These are phyloP conservation scores for Zancudomyces culisetae DNA, from an alignment of 371 early-diverging fungal species.

Conservation along the genomic window DNA sequence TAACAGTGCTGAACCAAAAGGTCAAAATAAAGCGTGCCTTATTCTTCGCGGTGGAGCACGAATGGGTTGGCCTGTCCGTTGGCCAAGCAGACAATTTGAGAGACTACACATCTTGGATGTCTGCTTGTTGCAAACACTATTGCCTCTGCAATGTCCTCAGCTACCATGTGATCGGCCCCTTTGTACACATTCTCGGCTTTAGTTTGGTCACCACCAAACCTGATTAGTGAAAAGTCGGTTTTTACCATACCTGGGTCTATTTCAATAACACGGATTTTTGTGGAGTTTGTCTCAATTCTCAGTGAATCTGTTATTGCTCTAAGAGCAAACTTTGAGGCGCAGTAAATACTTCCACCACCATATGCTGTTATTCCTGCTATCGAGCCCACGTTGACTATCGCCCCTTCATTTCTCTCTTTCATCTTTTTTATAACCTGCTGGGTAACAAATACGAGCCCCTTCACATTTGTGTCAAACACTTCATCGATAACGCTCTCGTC, in stretches of 20 bases:
- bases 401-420: constrained; percentile 46
- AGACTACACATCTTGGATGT: constrained; percentile 22
- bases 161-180: constrained; percentile 52
- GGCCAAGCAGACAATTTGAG: constrained; percentile 14
- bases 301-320: constrained; percentile 62
- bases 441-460: constrained; percentile 61
- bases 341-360: constrained; percentile 67
- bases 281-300: constrained; percentile 55
- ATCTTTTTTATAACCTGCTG: constrained; percentile 68
- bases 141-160: constrained; percentile 54
- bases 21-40: too few relatives aligned
- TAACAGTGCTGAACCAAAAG: too few relatives aligned
- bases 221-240: constrained; percentile 77
- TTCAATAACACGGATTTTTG: constrained; percentile 53
- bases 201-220: constrained; percentile 61
- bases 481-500: constrained; percentile 43
- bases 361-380: constrained; percentile 36
- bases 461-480: constrained; percentile 82
- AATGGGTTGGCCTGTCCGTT: constrained; percentile 18
- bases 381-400: constrained; percentile 75
- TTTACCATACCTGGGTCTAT: constrained; percentile 68
- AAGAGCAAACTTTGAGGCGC: constrained; percentile 80
- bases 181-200: constrained; percentile 62
- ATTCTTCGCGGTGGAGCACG: constrained; percentile 10
- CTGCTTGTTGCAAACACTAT: constrained; percentile 67